Base-by-base conservation (phyloP, 139 green algal genomes). In the Coelastrella sp. region DNA sequence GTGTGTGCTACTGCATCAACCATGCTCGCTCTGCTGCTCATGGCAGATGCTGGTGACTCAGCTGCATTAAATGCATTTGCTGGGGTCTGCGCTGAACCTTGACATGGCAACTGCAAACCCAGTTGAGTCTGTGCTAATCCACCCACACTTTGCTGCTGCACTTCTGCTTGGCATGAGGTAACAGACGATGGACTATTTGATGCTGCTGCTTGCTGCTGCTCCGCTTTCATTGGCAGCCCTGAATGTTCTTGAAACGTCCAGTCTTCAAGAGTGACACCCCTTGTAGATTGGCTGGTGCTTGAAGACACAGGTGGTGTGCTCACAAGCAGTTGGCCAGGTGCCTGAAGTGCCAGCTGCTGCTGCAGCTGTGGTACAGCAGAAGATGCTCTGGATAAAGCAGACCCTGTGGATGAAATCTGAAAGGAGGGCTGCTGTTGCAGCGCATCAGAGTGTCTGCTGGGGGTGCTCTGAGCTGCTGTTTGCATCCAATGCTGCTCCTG, bases 251-350 rank as follows among this genome's bases (percentile, higher is more conserved):
- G 79, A 19, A 56, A 19, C 7, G 25, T 85, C 58, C 79, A 85
- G 57, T 85, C 79, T n/a, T 85, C 79, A 7, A 85, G 57, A 57
- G 79, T 85, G 7, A 85, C 8, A 19, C 58, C 20, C 19, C 61
- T 85, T 56, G 79, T 24, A 19, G 81, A 11, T 22, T 75, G 68
- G 24, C 81, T 60, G 59, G 22, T 75, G 59, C 22, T 70, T 25
- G 10, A 49, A 49, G 35, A 49, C 1, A 49, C 35, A 49, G 35
- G 35, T 49, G 35, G 35, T 3, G 35, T 49, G 35, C 35, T 49
- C 35, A 49, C 3, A 49, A 49, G 35, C 35, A 49, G 1, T 49
- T 49, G 35, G 35, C 35, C 35, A 49, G 3, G 35, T 49, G 22
- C 56, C 19, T 35, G 0, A 7, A 70, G 19, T 7, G 8, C 6